Conservation (phyloP, 2,329 filamentous ascomycete genomes). For the Aspergillus sp. region DNA sequence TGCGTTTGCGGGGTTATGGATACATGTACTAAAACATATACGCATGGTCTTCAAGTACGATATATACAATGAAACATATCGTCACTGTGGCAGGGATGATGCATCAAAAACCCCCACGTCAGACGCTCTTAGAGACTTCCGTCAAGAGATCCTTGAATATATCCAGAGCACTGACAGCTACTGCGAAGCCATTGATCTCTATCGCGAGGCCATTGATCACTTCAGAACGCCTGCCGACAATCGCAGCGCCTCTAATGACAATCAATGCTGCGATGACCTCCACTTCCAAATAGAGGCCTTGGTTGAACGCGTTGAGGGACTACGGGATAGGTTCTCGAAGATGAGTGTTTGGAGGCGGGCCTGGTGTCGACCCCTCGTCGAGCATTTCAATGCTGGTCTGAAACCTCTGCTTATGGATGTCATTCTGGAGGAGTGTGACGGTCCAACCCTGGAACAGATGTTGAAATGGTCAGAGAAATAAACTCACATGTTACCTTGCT, state of each 20-base stretch:
- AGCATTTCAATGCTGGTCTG: not conserved
- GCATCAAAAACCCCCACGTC: too few relatives aligned
- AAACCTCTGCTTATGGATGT: not conserved
- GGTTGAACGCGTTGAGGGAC: not conserved
- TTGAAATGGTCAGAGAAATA: too few relatives aligned
- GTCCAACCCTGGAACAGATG: too few relatives aligned
- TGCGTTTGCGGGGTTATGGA: not conserved
- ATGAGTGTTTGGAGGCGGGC: not conserved
- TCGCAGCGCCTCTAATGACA: not conserved
- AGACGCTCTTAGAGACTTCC: too few relatives aligned
- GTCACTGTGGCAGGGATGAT: too few relatives aligned
- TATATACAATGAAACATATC: too few relatives aligned
- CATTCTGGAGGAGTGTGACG: not conserved
- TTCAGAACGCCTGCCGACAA: not conserved
- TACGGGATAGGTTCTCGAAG: not conserved
- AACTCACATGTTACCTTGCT: too few relatives aligned
- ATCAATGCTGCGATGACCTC: not conserved
- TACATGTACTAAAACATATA: too few relatives aligned
- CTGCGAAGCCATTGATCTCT: not conserved
- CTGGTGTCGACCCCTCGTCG: not conserved
- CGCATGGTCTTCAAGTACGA: too few relatives aligned
- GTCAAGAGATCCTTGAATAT: not conserved
- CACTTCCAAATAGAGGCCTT: not conserved
- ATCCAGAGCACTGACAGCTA: not conserved
- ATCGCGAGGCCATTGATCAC: not conserved